phyloP scores from a whole-genome alignment of 768 basidiomycete genomes.

The Termitomyces sp. region DNA sequence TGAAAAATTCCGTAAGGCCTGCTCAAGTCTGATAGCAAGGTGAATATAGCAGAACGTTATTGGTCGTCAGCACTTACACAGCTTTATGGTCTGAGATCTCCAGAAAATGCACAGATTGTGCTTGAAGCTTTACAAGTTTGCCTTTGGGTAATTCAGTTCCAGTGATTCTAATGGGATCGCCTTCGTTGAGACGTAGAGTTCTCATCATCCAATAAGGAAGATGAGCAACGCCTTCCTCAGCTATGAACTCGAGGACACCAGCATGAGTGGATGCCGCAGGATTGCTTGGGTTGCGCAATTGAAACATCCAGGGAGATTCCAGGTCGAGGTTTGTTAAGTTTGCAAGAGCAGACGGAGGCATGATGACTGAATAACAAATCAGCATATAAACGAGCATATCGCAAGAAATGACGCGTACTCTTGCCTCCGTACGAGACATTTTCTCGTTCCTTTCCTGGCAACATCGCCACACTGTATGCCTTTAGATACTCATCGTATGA shows the following conservation, averaged over 20 bases:
- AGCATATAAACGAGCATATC: conserved; percentile 6
- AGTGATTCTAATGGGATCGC: conserved; percentile 91
- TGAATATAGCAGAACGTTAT: background rate
- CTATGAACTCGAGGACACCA: conserved; percentile 98
- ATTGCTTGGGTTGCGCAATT: conserved; percentile 87
- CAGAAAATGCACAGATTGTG: conserved; percentile 91
- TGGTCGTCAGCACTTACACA: conserved; percentile 59
- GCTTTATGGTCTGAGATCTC: conserved; percentile 98
- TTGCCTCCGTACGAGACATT: conserved; percentile 97
- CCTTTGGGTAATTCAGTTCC: conserved; percentile 88
- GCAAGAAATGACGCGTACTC: conserved; percentile 43
- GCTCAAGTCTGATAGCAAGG: conserved; percentile 66
- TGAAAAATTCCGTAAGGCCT: conserved; percentile 90
- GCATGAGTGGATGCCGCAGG: conserved; percentile 85
- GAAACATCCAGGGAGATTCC: conserved; percentile 93
- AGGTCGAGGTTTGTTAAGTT: conserved; percentile 84
- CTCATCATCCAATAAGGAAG: conserved; percentile 99
- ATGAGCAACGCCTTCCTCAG: conserved; percentile 92
- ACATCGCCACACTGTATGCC: conserved; percentile 94
- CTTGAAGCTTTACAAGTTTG: conserved; percentile 94
- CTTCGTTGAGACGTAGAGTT: conserved; percentile 87
- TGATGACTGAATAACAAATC: conserved; percentile 62
- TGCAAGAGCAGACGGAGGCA: conserved; percentile 94
- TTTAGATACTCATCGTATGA: conserved; percentile 91
- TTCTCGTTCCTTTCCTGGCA: conserved; percentile 78